Evolutionary conservation across 495 filamentous ascomycete genomes (phyloP), one percentile per base, ranked within the genome.

Genomic region (Xylaria telfairii): DNA sequence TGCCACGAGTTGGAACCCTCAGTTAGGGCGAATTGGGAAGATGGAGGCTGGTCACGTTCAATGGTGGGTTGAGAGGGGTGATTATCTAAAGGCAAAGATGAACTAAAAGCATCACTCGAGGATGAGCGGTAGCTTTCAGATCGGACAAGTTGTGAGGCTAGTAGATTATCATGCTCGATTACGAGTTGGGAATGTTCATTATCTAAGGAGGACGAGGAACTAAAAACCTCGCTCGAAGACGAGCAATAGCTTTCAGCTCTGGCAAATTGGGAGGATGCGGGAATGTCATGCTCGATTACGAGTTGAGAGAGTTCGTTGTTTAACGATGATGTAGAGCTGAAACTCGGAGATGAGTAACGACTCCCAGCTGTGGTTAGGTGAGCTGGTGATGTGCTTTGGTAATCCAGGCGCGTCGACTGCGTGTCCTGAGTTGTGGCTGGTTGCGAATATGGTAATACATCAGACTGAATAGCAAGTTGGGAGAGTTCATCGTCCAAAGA

Each of bases 401-500:
- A 17, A 65, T 57, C 19, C 24, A 63, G 60, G 49, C 60, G 60
- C 49, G 49, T 32, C 13, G 61, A 59, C n/a, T 26, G 68, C 32
- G 51, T 65, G 39, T 17, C 41, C 26, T 46, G 60, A 41, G 51
- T 34, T 37, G 68, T 46, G 41, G 59, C 53, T 59, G 39, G 61
- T 57, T 64, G 68, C 61, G 61, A 65, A 41, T 60, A 65, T 65
- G 51, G 60, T 3, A 61, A 62, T 65, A 39, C 42, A 49, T 49
- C n/a, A 65, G 61, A 34, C 28, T 63, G 68, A 64, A 57, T 64
- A 44, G 68, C 44, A 47, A 70, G 60, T 65, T 47, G 61, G 5
- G 68, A 65, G 17, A 44, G 37, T 12, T 47, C 60, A 65, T 49
- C 12, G 41, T 30, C n/a, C 4, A 59, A 0, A 30, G 49, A 65